These are phyloP conservation scores for Macrocybe gigantea DNA, from an alignment of 768 basidiomycete genomes.

Conservation along the genomic window DNA sequence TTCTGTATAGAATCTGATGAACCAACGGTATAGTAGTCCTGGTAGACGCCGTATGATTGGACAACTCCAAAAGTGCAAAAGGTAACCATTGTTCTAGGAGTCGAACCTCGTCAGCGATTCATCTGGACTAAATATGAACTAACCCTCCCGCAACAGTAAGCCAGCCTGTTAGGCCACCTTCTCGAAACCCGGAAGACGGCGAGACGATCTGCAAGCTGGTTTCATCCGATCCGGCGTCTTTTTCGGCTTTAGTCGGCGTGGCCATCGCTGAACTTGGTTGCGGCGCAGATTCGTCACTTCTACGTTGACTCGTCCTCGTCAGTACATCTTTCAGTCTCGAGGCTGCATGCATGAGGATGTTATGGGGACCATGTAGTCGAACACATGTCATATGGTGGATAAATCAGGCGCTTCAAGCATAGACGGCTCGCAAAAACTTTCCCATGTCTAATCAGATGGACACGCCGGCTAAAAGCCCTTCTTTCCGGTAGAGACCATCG, in stretches of 20 bases:
- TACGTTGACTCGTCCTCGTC: background rate
- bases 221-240: too few species aligned
- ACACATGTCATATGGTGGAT: conserved; percentile 16
- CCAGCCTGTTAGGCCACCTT: conserved; percentile 41
- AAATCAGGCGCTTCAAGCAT: conserved; percentile 2
- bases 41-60: conserved; percentile 46
- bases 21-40: conserved; percentile 44
- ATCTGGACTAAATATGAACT: conserved; percentile 11
- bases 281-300: background rate
- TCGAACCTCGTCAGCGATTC: background rate
- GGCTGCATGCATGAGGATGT: background rate
- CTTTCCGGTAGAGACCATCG: background rate
- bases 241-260: too few species aligned
- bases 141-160: conserved; percentile 42
- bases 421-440: conserved; percentile 11
- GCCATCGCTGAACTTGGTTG: background rate
- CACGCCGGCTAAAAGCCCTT: conserved; percentile 13
- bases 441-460: conserved; percentile 11
- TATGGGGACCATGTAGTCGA: conserved; percentile 5
- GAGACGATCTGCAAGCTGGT: too few species aligned
- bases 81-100: conserved; percentile 30
- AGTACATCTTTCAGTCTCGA: conserved; percentile 6
- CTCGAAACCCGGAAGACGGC: conserved; percentile 25
- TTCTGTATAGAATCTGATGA: conserved; percentile 1
- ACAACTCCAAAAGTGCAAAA: conserved; percentile 47